Evolutionary conservation across 768 basidiomycete genomes (phyloP), one percentile per base, ranked within the genome.

Genomic region (Cyathus striatus): DNA sequence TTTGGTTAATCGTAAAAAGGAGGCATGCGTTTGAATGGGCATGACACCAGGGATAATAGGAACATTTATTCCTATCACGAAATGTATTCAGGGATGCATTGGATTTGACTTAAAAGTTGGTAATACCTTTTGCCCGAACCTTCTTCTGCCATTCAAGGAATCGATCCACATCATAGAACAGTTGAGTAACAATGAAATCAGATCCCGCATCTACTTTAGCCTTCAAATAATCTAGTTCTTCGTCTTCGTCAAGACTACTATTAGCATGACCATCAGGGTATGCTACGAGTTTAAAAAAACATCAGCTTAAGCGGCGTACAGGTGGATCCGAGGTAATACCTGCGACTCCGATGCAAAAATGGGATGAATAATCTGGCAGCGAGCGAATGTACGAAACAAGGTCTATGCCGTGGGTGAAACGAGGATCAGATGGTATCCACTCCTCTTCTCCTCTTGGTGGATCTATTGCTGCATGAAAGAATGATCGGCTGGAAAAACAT

Each of bases 1-100:
- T 60, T 94, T 96, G 17, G 85, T 89, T 53, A 98, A 70, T 36
- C 96, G 83, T 35, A 86, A 70, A 65, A 99, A 98, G 1, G 96
- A 96, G 3, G 86, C 79, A 59, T 93, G 95, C 18, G 90, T 97
- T 58, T 98, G 96, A 43, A 99, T 91, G 1, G 96, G 95, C 93
- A 98, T 96, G 42, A 98, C 81, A 9, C 94, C 92, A 6, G 96
- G 92, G 47, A 99, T 85, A 51, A 99, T 81, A 1, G 96, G 95
- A 1, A 93, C 78, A 0, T 63, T 75, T 56, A 99, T 92, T 23
- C 94, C 96, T 94, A 54, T 34, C 6, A n/a, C 2, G 3, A 42
- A 38, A 17, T 14, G 16, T 49, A 13, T 9, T 40, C 18, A 24
- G 1, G 21, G n/a, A 27, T 22, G 33, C 34, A 38, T 23, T 16